A percentile compares a stretch with the other conserved stretches of the same genome.
Conservation (phyloP, 1,139 yeast species). For the Suhomyces maxii region DNA sequence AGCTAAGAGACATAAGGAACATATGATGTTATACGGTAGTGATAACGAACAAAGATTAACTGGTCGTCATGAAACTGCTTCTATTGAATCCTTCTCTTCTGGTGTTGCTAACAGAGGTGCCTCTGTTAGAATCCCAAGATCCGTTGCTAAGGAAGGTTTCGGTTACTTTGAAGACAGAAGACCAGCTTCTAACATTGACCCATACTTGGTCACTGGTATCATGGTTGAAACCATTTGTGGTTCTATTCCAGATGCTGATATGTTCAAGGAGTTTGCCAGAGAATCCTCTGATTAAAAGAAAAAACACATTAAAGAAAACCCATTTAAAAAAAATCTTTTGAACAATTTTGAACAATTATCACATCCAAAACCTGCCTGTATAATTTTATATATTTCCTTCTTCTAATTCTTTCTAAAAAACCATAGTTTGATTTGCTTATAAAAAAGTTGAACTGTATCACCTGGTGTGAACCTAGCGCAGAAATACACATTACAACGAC, state of each 20-base stretch:
- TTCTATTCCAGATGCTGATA: conserved; percentile 92
- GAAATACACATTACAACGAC: not conserved
- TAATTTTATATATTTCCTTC: not conserved
- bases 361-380: not conserved
- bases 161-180: conserved; percentile 99
- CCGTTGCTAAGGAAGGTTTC: conserved; percentile 95
- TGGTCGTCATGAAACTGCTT: conserved; percentile 98
- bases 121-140: conserved; percentile 96
- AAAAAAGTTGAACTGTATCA: conserved; percentile 1
- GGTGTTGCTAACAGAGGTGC: conserved; percentile 99
- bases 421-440: not conserved
- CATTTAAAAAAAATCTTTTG: too few species aligned
- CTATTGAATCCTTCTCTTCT: conserved; percentile 83
- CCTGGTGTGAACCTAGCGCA: conserved; percentile 2
- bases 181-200: conserved; percentile 99
- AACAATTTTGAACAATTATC: too few species aligned
- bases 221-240: conserved; percentile 97
- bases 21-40: conserved; percentile 90
- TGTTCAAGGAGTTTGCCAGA: conserved; percentile 85
- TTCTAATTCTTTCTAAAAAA: conserved; percentile 3
- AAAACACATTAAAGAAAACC: too few species aligned
- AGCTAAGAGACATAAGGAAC: conserved; percentile 95
- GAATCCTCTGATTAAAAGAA: conserved; percentile 48
- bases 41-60: conserved; percentile 95
- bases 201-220: conserved; percentile 97